Conservation (phyloP, 495 filamentous ascomycete genomes). For the Xylaria intraflava region DNA sequence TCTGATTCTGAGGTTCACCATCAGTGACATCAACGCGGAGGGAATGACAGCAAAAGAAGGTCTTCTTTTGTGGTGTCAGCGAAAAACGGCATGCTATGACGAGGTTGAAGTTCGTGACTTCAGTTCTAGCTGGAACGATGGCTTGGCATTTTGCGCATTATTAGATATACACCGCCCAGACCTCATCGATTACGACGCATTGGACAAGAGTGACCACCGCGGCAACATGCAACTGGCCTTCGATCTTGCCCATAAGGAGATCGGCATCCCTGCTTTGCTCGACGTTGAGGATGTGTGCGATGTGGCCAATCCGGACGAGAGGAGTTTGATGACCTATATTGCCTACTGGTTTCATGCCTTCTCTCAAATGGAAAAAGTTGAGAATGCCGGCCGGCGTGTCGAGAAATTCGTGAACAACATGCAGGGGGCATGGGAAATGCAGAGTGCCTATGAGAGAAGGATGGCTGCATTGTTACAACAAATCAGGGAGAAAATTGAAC, state of each 20-base stretch:
- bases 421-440: constrained; percentile 99
- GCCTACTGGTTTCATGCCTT: constrained; percentile 99
- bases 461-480: constrained; percentile 71
- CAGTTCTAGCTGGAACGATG: constrained; percentile 93
- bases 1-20: constrained; percentile 92
- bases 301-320: constrained; percentile 90
- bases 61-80: constrained; percentile 90
- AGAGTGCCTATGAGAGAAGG: constrained; percentile 84
- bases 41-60: constrained; percentile 98
- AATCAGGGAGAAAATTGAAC: constrained; percentile 62
- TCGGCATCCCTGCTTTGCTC: constrained; percentile 90
- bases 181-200: constrained; percentile 87
- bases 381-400: constrained; percentile 91
- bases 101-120: constrained; percentile 93
- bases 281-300: constrained; percentile 98
- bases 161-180: constrained; percentile 96
- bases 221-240: constrained; percentile 98
- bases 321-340: constrained; percentile 97
- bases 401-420: constrained; percentile 99
- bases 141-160: constrained; percentile 90
- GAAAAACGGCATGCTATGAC: constrained; percentile 97
- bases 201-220: constrained; percentile 91
- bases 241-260: constrained; percentile 90
- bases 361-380: constrained; percentile 93
- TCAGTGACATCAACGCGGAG: constrained; percentile 96